Evolutionary conservation across 352 stramenopile genomes (phyloP).

Genomic region (Thraustochytrium striatum): DNA sequence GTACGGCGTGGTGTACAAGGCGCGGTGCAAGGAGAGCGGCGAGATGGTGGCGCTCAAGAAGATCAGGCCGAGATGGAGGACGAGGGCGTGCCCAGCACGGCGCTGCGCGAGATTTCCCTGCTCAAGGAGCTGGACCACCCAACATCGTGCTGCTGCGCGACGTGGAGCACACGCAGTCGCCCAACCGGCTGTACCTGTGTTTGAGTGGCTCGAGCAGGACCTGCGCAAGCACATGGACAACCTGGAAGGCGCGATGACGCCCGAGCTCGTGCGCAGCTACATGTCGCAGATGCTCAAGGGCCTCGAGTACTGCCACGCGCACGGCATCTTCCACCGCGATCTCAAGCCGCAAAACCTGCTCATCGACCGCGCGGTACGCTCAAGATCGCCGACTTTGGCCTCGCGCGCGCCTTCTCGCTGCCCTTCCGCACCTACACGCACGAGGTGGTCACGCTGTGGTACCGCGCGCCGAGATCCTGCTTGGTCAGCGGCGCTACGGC

Average conservation of each 20-base stretch:
- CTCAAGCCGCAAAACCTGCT: conserved; percentile 97
- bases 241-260: conserved; percentile 40
- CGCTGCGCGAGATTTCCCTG: conserved; percentile 96
- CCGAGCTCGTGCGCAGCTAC: conserved; percentile 70
- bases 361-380: conserved; percentile 91
- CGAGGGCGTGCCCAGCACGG: conserved; percentile 95
- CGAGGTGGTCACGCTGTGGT: conserved; percentile 87
- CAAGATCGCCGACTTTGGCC: conserved; percentile 99
- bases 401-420: conserved; percentile 97
- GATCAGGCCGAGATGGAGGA: conserved; percentile 91
- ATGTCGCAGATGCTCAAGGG: conserved; percentile 97
- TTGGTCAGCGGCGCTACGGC: conserved; percentile 75
- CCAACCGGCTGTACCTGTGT: conserved; percentile 98
- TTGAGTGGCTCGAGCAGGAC: conserved; percentile 99
- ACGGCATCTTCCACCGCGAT: conserved; percentile 68
- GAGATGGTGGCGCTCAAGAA: conserved; percentile 99
- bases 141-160: conserved; percentile 99
- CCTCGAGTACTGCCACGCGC: conserved; percentile 98
- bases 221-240: conserved; percentile 99
- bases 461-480: conserved; percentile 82
- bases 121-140: conserved; percentile 92
- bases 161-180: conserved; percentile 91
- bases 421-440: conserved; percentile 70
- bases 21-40: conserved; percentile 84
- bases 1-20: conserved; percentile 99